phyloP scores from a whole-genome alignment of 306 rosid species.

The Sicyos baderoa region DNA sequence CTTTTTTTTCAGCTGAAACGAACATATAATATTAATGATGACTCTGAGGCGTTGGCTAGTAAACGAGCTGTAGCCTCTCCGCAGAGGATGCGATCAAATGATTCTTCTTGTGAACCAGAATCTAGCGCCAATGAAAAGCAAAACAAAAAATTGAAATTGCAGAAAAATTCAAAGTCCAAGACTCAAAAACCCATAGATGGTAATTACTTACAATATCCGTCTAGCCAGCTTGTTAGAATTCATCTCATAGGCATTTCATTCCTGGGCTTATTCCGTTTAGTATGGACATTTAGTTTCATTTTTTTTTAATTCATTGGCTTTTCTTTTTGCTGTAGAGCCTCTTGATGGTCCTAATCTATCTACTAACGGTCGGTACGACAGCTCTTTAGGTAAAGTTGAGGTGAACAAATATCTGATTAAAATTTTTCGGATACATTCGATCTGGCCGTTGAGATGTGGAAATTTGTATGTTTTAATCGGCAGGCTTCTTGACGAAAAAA shows the following conservation, averaged over 20 bases:
- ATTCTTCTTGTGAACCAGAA: conserved; percentile 23
- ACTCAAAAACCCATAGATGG: conserved; percentile 21
- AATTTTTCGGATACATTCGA: background rate
- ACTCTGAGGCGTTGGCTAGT: conserved; percentile 24
- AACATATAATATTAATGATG: conserved; percentile 25
- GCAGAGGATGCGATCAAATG: conserved; percentile 22
- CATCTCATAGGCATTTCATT: background rate
- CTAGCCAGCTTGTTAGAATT: background rate
- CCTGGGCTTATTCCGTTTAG: background rate
- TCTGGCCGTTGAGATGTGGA: conserved; percentile 16
- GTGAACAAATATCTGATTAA: background rate
- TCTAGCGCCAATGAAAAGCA: conserved; percentile 25
- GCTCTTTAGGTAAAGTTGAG: conserved; percentile 63
- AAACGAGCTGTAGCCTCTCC: conserved; percentile 21
- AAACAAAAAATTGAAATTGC: conserved; percentile 32
- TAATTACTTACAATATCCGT: conserved; percentile 3
- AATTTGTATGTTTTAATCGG: conserved; percentile 20
- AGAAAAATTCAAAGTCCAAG: conserved; percentile 38
- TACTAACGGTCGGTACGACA: conserved; percentile 57
- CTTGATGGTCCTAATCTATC: conserved; percentile 27
- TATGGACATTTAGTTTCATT: background rate
- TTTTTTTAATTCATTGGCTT: background rate
- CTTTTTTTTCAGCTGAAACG: conserved; percentile 20
- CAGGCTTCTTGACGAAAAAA: conserved; percentile 83
- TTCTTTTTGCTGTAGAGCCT: conserved; percentile 27